Evolutionary conservation across 2,329 filamentous ascomycete species (phyloP).

Genomic region (Colletotrichum cereale): DNA sequence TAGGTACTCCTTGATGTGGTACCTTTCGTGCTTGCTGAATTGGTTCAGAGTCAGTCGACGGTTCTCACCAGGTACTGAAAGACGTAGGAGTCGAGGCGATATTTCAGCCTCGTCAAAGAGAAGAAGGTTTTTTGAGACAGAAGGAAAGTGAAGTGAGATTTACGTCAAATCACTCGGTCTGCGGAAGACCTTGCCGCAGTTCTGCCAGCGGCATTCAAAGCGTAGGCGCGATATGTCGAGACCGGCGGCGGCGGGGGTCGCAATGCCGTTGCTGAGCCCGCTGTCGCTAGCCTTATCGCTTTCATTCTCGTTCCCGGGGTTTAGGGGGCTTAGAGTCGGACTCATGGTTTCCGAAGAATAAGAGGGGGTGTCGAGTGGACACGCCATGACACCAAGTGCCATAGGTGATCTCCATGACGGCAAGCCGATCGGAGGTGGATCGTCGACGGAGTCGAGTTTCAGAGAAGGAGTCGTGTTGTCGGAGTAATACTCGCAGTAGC

Average conservation of each 20-base stretch:
- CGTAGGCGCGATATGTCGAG: constrained; percentile 33
- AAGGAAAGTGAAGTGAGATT: constrained; percentile 21
- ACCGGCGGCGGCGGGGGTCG: constrained; percentile 16
- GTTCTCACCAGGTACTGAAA: not conserved
- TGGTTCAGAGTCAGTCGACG: constrained; percentile 10
- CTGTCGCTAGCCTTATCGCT: constrained; percentile 37
- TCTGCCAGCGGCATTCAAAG: constrained; percentile 38
- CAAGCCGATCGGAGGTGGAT: constrained; percentile 25
- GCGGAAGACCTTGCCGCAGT: constrained; percentile 38
- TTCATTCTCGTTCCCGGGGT: constrained; percentile 35
- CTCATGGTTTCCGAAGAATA: constrained; percentile 40
- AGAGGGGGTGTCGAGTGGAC: constrained; percentile 41
- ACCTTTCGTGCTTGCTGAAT: constrained; percentile 43
- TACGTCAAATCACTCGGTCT: constrained; percentile 41
- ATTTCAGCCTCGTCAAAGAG: not conserved
- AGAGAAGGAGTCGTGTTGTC: constrained; percentile 15
- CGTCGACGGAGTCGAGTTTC: constrained; percentile 37
- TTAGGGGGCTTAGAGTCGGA: constrained; percentile 39
- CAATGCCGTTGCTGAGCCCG: constrained; percentile 23
- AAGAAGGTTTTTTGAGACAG: not conserved
- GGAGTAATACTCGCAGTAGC: constrained; percentile 40
- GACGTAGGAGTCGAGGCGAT: not conserved
- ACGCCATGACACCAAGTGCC: constrained; percentile 43
- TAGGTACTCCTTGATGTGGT: constrained; percentile 43
- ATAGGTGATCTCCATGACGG: constrained; percentile 41